A percentile compares a stretch with the other conserved stretches of the same genome.
phyloP scores from a whole-genome alignment of 176 grass and related monocot genomes.

The Aegilops sharonensis region DNA sequence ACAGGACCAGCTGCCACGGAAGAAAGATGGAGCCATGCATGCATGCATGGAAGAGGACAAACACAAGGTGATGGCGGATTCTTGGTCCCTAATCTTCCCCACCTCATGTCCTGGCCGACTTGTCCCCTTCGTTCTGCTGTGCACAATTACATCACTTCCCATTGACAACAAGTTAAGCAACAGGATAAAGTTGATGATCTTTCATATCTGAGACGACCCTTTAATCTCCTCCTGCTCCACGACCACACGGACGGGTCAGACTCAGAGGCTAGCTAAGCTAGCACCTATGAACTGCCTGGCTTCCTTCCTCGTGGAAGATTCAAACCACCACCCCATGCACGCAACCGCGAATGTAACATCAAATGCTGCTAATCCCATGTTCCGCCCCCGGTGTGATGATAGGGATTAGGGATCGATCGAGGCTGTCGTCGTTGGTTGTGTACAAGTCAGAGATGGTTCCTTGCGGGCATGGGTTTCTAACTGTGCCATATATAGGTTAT shows the following conservation, averaged over 20 bases:
- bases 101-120: background rate
- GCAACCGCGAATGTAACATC: background rate
- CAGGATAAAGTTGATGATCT: constrained; percentile 24
- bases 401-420: background rate
- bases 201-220: constrained; percentile 11
- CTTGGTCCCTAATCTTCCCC: constrained; percentile 40
- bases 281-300: background rate
- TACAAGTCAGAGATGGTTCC: constrained; percentile 56
- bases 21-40: constrained; percentile 13
- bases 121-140: constrained; percentile 27
- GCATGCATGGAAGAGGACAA: constrained; percentile 15
- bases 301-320: constrained; percentile 29
- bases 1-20: background rate
- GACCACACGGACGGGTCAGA: background rate
- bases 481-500: constrained; percentile 31
- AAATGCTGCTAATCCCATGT: constrained; percentile 3
- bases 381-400: background rate
- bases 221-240: constrained; percentile 5
- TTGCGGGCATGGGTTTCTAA: constrained; percentile 56
- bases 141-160: constrained; percentile 65
- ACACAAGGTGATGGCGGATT: constrained; percentile 21
- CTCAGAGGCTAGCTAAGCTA: background rate
- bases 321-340: constrained; percentile 25
- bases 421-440: constrained; percentile 19
- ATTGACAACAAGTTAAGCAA: constrained; percentile 60